Conservation (phyloP, 2,329 filamentous ascomycete genomes). For the Neofusicoccum ribis region DNA sequence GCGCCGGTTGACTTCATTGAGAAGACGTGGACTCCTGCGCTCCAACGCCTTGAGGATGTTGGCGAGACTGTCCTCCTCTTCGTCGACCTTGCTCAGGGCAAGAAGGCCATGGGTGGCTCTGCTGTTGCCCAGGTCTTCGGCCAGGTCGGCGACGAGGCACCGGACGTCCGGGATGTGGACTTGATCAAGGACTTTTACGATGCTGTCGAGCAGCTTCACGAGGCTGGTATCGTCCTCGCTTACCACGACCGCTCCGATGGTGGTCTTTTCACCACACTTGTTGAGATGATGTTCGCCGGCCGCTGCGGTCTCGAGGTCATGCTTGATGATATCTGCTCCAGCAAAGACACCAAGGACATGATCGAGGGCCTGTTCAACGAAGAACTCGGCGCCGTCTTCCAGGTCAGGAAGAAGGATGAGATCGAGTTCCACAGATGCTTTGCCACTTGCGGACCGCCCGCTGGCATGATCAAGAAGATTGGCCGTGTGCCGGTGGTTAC, state of each 20-base stretch:
- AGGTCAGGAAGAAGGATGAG: slow-evolving; percentile 82
- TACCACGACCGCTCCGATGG: slow-evolving; percentile 96
- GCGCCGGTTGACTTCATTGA: slow-evolving; percentile 77
- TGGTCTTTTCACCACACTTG: slow-evolving; percentile 84
- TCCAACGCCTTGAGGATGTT: slow-evolving; percentile 79
- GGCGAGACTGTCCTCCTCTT: slow-evolving; percentile 87
- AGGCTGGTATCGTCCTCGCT: slow-evolving; percentile 74
- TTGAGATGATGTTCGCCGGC: slow-evolving; percentile 98
- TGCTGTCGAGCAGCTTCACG: slow-evolving; percentile 69
- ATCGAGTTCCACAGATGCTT: slow-evolving; percentile 86
- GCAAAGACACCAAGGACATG: slow-evolving; percentile 63
- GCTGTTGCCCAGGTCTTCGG: slow-evolving; percentile 87
- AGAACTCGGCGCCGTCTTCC: slow-evolving; percentile 94
- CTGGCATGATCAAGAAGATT: slow-evolving; percentile 79
- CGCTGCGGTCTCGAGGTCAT: slow-evolving; percentile 84
- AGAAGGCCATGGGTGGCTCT: slow-evolving; percentile 83
- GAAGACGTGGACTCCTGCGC: slow-evolving; percentile 90
- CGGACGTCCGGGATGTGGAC: slow-evolving; percentile 81
- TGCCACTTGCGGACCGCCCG: slow-evolving; percentile 81
- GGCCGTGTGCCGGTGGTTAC: slow-evolving; percentile 68
- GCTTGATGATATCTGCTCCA: slow-evolving; percentile 69
- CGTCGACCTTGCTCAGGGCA: slow-evolving; percentile 82
- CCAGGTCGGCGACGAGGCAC: slow-evolving; percentile 75
- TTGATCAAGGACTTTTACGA: slow-evolving; percentile 89
- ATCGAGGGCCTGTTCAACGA: slow-evolving; percentile 89